phyloP scores from a whole-genome alignment of 169 alveolate genomes.

The Eimeria praecox region DNA sequence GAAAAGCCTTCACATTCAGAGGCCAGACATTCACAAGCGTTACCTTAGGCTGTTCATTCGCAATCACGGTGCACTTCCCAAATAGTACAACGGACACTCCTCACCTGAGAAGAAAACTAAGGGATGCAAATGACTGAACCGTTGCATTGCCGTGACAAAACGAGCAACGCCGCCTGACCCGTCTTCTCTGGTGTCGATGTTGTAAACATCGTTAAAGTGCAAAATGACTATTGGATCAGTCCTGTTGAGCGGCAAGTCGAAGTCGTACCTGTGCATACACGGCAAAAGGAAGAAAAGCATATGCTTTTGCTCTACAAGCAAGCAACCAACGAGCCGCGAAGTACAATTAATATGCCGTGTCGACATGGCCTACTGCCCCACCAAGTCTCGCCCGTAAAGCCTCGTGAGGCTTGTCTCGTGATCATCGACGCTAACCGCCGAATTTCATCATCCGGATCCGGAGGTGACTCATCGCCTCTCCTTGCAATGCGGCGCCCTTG shows the following conservation, averaged over 20 bases:
- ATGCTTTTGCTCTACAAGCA: background rate
- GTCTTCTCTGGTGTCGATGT: conserved; percentile 90
- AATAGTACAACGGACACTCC: background rate
- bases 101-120: conserved; percentile 82
- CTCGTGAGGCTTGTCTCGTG: conserved; percentile 79
- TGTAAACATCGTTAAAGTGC: conserved; percentile 96
- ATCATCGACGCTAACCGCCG: conserved; percentile 70
- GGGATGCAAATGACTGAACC: conserved; percentile 82
- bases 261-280: conserved; percentile 84
- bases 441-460: conserved; percentile 73
- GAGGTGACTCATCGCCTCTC: conserved; percentile 61
- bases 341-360: background rate
- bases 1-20: background rate
- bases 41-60: background rate
- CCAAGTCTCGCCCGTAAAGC: conserved; percentile 82
- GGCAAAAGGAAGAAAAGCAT: background rate
- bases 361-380: background rate
- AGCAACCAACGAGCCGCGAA: background rate
- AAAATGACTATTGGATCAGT: conserved; percentile 88
- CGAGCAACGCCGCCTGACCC: conserved; percentile 95
- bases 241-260: conserved; percentile 87
- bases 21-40: background rate
- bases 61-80: background rate
- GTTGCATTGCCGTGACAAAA: conserved; percentile 90
- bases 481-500: conserved; percentile 63